Evolutionary conservation across 768 basidiomycete species (phyloP).

Genomic region (Boletus huronensis): DNA sequence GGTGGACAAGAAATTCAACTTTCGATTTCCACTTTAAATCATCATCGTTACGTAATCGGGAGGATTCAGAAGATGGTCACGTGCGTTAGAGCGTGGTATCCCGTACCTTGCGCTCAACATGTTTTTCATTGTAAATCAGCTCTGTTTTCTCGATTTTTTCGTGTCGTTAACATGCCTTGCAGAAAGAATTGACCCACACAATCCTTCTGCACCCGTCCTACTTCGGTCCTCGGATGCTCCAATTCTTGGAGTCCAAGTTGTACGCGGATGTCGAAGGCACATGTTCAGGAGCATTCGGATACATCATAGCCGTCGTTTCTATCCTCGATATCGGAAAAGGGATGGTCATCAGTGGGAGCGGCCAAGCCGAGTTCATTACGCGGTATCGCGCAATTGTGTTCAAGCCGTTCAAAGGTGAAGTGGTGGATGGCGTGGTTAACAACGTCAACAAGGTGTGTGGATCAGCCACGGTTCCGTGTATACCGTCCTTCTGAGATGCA

Average conservation of each 20-base stretch:
- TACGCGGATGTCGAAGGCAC: constrained; percentile 97
- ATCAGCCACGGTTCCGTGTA: neutral
- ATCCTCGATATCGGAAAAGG: constrained; percentile 91
- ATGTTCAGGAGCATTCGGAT: constrained; percentile 92
- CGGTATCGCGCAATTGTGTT: constrained; percentile 96
- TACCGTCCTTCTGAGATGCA: neutral
- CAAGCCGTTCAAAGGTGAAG: constrained; percentile 99
- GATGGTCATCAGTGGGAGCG: constrained; percentile 86
- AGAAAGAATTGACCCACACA: constrained; percentile 98
- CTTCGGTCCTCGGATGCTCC: constrained; percentile 93
- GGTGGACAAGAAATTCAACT: constrained; percentile 16
- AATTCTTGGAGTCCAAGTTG: constrained; percentile 88
- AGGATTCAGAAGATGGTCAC: constrained; percentile 5
- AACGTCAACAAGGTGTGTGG: constrained; percentile 87
- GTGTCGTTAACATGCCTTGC: constrained; percentile 1
- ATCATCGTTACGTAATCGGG: constrained; percentile 17
- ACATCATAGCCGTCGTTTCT: constrained; percentile 88
- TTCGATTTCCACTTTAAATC: constrained; percentile 12
- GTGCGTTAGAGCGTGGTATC: neutral
- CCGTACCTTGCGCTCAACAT: constrained; percentile 31
- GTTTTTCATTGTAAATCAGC: constrained; percentile 67
- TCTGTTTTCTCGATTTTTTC: neutral
- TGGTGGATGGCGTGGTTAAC: constrained; percentile 93
- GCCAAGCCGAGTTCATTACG: constrained; percentile 94
- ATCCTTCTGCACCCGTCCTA: constrained; percentile 97